Evolutionary conservation across 768 basidiomycete species (phyloP), one percentile per base, ranked within the genome.

Genomic region (Pleurotus tuoliensis): DNA sequence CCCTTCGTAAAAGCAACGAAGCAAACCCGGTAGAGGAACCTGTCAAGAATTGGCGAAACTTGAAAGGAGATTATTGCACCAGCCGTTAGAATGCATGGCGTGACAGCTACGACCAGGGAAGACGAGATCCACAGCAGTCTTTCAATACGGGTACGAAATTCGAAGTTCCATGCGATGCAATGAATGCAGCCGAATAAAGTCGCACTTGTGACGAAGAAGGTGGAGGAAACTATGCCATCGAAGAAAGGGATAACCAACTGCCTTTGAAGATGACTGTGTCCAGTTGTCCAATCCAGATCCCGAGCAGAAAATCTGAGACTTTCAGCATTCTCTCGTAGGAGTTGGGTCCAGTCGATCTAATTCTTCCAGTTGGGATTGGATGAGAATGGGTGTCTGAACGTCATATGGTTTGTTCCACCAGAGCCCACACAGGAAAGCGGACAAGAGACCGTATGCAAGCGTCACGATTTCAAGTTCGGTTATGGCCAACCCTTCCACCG

Each of bases 381-480:
- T 43, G 6, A n/a, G 41, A 9, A 72, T 59, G 3, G 63, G 67
- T 8, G 55, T 58, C 8, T 59, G 59, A 0, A 76, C 69, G 53
- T 71, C 68, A 11, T 69, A 64, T 1, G 76, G 76, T 60, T 78
- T 78, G 25, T 67, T 38, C 74, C 71, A 76, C 75, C 76, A 76
- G 1, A 71, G 45, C 0, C 49, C 27, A 56, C 72, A 75, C 8
- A 63, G 68, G 8, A 65, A 55, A 12, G 65, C 58, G 27, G 67
- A 73, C 20, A 75, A 58, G 4, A 64, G 41, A 3, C 66, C 67
- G 48, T 71, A 72, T 0, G 68, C 72, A 18, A 74, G 22, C 1
- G 75, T 77, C 4, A 67, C 58, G 15, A 74, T 58, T 57, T 77
- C 73, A 8, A 77, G 64, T 27, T 72, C 66, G 7, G 71, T 73